These are phyloP conservation scores for Pythium rishiriense DNA, from an alignment of 352 stramenopile species.

Conservation along the genomic window DNA sequence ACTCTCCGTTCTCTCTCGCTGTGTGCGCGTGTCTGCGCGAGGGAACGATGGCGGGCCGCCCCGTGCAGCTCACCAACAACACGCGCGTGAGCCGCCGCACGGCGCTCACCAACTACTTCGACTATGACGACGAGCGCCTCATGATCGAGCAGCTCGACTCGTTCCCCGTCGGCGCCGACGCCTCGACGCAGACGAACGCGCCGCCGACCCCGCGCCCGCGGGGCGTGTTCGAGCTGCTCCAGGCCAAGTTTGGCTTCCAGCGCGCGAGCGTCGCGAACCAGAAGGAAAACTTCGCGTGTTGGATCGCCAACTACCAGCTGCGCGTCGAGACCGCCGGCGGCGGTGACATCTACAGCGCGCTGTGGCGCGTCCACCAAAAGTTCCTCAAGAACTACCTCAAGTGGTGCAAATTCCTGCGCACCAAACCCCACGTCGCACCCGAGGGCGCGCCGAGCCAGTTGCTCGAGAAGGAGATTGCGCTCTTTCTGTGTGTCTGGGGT, in stretches of 20 bases:
- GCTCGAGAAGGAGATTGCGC: slow-evolving; percentile 64
- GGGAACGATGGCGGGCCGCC: slow-evolving; percentile 17
- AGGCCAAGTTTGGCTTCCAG: slow-evolving; percentile 85
- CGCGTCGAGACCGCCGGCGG: slow-evolving; percentile 50
- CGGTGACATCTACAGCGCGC: slow-evolving; percentile 42
- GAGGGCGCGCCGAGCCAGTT: slow-evolving; percentile 23
- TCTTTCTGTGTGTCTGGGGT: slow-evolving; percentile 87
- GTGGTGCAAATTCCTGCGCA: slow-evolving; percentile 95
- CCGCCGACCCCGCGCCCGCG: slow-evolving; percentile 24
- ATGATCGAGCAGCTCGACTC: slow-evolving; percentile 64
- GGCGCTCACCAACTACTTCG: slow-evolving; percentile 79
- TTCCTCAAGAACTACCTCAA: slow-evolving; percentile 93
- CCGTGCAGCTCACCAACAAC: slow-evolving; percentile 24
- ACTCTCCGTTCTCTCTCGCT: no score
- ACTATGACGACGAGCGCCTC: slow-evolving; percentile 57
- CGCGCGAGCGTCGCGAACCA: slow-evolving; percentile 72
- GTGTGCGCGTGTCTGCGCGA: not conserved
- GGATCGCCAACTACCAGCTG: slow-evolving; percentile 85
- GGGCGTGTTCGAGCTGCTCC: slow-evolving; percentile 76
- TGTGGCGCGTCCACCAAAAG: slow-evolving; percentile 88
- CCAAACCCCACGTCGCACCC: slow-evolving; percentile 81
- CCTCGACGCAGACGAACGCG: slow-evolving; percentile 6
- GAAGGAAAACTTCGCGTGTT: slow-evolving; percentile 85
- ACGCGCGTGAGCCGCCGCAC: slow-evolving; percentile 43
- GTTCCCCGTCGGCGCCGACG: slow-evolving; percentile 37